These are phyloP conservation scores for Trichoderma gamsii DNA, from an alignment of 495 filamentous ascomycete genomes.

Conservation along the genomic window DNA sequence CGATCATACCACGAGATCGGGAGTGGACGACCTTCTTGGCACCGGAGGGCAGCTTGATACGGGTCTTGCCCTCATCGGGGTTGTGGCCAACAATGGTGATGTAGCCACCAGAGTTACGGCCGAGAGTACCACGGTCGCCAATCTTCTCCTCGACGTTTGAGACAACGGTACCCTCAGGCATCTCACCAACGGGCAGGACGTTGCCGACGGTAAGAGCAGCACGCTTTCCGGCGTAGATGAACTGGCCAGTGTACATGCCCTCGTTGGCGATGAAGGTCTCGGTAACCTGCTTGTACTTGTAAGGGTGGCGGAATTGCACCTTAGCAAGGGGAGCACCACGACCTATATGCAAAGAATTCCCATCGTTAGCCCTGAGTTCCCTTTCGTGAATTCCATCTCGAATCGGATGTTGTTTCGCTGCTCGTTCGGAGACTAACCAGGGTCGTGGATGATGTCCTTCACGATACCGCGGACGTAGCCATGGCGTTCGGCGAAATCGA, in stretches of 20 bases:
- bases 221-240: conserved; percentile 99
- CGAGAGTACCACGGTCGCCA: conserved; percentile 92
- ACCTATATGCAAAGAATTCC: conserved; percentile 7
- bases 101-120: conserved; percentile 97
- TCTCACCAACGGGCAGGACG: conserved; percentile 83
- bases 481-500: conserved; percentile 93
- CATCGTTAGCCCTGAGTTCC: neutral
- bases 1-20: conserved; percentile 93
- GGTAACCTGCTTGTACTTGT: conserved; percentile 82
- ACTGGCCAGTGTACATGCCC: conserved; percentile 99
- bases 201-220: conserved; percentile 93
- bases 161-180: conserved; percentile 97
- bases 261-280: conserved; percentile 99
- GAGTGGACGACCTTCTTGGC: conserved; percentile 98
- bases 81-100: conserved; percentile 98
- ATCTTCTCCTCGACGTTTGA: conserved; percentile 99
- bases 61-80: conserved; percentile 97
- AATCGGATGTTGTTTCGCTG: neutral
- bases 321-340: conserved; percentile 96
- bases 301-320: conserved; percentile 87
- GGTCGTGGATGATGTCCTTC: conserved; percentile 99
- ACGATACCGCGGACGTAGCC: conserved; percentile 95
- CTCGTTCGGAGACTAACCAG: conserved; percentile 46
- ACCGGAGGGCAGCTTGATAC: conserved; percentile 96
- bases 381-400: neutral